Evolutionary conservation across 768 basidiomycete species (phyloP).

Genomic region (Psilocybe tampanensis): DNA sequence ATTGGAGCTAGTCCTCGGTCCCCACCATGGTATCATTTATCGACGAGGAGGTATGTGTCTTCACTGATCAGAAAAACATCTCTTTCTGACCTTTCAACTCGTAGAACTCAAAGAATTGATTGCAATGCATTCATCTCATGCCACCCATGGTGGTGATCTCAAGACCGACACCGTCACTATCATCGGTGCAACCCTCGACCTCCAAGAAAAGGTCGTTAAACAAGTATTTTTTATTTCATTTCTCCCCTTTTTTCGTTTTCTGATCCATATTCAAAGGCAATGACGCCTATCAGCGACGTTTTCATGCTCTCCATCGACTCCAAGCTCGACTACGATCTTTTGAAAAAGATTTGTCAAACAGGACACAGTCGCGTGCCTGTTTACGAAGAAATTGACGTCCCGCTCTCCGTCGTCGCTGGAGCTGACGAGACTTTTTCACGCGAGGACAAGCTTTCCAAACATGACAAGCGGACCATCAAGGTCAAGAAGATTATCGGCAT

Average conservation of each 20-base stretch:
- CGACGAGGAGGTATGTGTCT: conserved; percentile 57
- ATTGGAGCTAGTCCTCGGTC: conserved; percentile 74
- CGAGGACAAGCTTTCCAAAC: conserved; percentile 10
- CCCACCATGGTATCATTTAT: conserved; percentile 92
- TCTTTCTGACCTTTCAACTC: background rate
- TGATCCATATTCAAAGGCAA: conserved; percentile 47
- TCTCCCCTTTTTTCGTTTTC: background rate
- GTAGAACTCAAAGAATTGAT: conserved; percentile 87
- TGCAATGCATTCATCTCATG: conserved; percentile 78
- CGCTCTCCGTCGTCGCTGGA: conserved; percentile 35
- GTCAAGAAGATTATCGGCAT: conserved; percentile 87
- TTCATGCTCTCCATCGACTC: conserved; percentile 91
- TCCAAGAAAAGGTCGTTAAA: conserved; percentile 83
- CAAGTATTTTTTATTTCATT: conserved; percentile 41
- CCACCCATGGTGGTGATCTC: conserved; percentile 81
- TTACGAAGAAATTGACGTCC: conserved; percentile 74
- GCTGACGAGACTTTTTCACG: conserved; percentile 8
- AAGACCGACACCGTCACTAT: conserved; percentile 87
- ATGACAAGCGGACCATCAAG: conserved; percentile 41
- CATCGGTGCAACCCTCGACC: conserved; percentile 85
- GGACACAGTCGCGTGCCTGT: conserved; percentile 88
- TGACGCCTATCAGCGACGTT: conserved; percentile 79
- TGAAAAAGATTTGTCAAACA: conserved; percentile 74
- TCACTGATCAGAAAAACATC: too few species aligned
- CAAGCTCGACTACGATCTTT: conserved; percentile 76